A percentile compares a stretch with the other conserved stretches of the same genome.
Evolutionary conservation across 2,329 filamentous ascomycete genomes (phyloP).

Genomic region (Dissoconium aciculare): DNA sequence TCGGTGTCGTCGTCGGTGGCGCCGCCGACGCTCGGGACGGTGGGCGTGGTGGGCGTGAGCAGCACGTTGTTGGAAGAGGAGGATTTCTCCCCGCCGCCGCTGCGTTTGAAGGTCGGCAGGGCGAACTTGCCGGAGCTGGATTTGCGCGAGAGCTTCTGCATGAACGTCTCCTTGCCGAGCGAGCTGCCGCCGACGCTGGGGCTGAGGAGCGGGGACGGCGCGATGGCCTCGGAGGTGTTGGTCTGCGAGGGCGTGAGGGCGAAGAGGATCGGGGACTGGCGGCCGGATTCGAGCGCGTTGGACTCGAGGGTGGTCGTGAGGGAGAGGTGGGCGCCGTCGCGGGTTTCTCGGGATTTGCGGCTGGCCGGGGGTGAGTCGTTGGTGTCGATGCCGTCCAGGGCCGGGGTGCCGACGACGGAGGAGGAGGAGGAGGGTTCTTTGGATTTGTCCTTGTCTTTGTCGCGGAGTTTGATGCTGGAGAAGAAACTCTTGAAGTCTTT

Average conservation of each 20-base stretch:
- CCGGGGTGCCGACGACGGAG: conserved; percentile 9
- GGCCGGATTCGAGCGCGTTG: conserved; percentile 17
- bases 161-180: conserved; percentile 32
- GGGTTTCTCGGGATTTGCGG: conserved; percentile 29
- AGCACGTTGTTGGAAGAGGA: conserved; percentile 4
- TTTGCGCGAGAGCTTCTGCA: conserved; percentile 37
- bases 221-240: conserved; percentile 27
- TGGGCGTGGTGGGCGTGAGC: conserved; percentile 6
- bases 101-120: conserved; percentile 23
- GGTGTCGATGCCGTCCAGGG: conserved; percentile 15
- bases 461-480: conserved; percentile 25
- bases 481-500: conserved; percentile 72
- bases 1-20: conserved; percentile 26
- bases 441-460: conserved; percentile 25
- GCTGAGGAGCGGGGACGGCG: too few relatives aligned
- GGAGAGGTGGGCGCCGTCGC: conserved; percentile 31
- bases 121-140: conserved; percentile 30
- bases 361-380: conserved; percentile 24
- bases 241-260: conserved; percentile 22
- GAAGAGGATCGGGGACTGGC: conserved; percentile 18
- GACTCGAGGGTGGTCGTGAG: conserved; percentile 21
- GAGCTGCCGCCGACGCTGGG: conserved; percentile 21
- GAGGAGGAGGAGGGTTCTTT: conserved; percentile 2
- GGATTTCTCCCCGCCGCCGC: not conserved
- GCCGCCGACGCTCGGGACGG: conserved; percentile 13